Evolutionary conservation across 371 early-diverging fungal species (phyloP), one percentile per base, ranked within the genome.

Genomic region (Mortierella sp.): DNA sequence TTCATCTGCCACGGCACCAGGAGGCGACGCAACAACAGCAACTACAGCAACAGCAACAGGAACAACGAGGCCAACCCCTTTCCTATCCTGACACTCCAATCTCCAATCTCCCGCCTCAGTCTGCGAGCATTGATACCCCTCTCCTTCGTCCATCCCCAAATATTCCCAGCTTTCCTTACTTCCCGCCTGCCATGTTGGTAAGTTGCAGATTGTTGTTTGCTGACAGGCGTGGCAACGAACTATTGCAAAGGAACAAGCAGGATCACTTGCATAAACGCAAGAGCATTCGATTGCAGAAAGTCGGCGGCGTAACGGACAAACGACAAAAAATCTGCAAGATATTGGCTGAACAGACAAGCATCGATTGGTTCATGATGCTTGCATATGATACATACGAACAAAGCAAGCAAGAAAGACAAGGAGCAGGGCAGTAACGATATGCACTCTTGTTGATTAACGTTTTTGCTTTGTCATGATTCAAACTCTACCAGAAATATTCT

Each of bases 111-210:
- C 43, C 49, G 12, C 75, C 74, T 2, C 49, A 49, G 10, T 72
- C 74, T 56, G 60, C 76, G 2, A 44, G 49, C 21, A 71, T 56
- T 71, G 16, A 21, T 21, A 75, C 48, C 38, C 75, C 54, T 72
- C 18, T 58, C 55, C 43, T 6, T 70, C 48, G 58, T 32, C 72
- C 58, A 51, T 32, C 55, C 14, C 81, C 84, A 1, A 77, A 76
- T 29, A 84, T 84, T 32, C 84, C 84, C 54, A 80, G 72, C 38
- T 84, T 84, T 44, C 84, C 84, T 18, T 84, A 84, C 32, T 84
- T 84, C 70, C 84, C 84, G 16, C 84, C 84, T 0, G 84, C 84
- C 10, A 84, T 84, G 54, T 71, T 78, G 84, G 84, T 84, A 84
- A 77, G 60, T 3, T 24, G 12, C 43, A n/a, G 11, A 14, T 60